phyloP scores from a whole-genome alignment of 2,329 filamentous ascomycete genomes.

The Calonectria multiphialidica region DNA sequence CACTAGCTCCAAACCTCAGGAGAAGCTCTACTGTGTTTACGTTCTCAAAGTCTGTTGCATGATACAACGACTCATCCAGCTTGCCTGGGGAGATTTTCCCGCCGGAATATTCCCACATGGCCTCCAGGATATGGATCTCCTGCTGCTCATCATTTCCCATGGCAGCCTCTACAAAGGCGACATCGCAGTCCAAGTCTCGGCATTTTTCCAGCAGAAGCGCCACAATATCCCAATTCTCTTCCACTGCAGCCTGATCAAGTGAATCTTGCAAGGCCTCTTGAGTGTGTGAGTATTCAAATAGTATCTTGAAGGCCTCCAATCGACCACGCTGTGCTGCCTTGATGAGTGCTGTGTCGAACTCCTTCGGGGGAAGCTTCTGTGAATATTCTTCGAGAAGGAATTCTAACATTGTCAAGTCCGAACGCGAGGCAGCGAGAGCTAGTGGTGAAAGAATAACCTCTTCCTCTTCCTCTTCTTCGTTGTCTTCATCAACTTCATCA shows the following conservation, averaged over 20 bases:
- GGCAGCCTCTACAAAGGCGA: constrained; percentile 48
- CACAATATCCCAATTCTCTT: constrained; percentile 54
- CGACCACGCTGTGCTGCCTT: constrained; percentile 53
- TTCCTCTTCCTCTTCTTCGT: background rate
- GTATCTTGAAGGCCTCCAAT: constrained; percentile 53
- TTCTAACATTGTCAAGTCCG: constrained; percentile 55
- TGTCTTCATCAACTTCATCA: background rate
- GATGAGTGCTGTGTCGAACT: constrained; percentile 54
- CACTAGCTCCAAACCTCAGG: background rate
- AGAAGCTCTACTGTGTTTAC: background rate
- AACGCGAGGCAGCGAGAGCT: constrained; percentile 52
- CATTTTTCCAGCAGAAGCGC: constrained; percentile 49
- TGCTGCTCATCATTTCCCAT: constrained; percentile 46
- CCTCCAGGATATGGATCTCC: constrained; percentile 48
- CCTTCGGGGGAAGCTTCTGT: constrained; percentile 51
- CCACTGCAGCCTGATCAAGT: constrained; percentile 46
- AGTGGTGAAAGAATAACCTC: constrained; percentile 47
- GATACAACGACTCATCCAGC: background rate
- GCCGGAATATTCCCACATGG: constrained; percentile 2
- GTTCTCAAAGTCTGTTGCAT: background rate
- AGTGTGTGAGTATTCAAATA: constrained; percentile 50
- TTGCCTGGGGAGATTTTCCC: background rate
- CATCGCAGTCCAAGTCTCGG: constrained; percentile 49
- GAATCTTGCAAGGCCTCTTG: constrained; percentile 49
- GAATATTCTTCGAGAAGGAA: constrained; percentile 55